Base-by-base conservation (phyloP, 2,329 filamentous ascomycete genomes). In the Tetracladium maxilliforme region DNA sequence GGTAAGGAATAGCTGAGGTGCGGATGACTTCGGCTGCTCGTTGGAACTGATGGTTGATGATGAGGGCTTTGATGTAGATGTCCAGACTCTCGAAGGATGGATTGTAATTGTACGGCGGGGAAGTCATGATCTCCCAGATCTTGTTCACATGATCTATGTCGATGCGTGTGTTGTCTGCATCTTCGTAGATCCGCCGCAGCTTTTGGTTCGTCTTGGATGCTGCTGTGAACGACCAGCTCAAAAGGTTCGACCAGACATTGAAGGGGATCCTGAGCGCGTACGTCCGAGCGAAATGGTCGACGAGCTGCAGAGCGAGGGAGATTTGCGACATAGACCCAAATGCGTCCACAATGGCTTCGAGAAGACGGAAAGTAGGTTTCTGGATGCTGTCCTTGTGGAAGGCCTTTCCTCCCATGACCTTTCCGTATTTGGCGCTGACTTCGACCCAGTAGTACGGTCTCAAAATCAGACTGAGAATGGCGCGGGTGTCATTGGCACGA, bases 281-380 rank as follows among this genome's bases (percentile, higher is more conserved):
- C 6, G 54, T 52, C 2, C 49, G 49, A 1, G 78, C 74, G 23
- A 86, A 44, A 36, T 66, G 66, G 30, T 77, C 61, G 9, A 84
- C 49, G 1, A 77, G 39, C 20, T 64, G 57, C 14, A 75, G 40
- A 9, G 69, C 77, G 3, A 59, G 53, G 1, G 56, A 43, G 4
- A 83, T 56, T 27, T 74, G 58, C 23, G 65, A 71, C 45, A 75
- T 80, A 32, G 59, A 61, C n/a, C 75, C 66, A 33, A 75, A 79
- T 2, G 60, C 55, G 40, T 82, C 71, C 6, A 75, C 73, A n/a
- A 86, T 51, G 7, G 73, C 64, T 27, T 66, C 56, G 13, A 87
- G 56, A 1, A 86, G 54, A 25, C 56, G 52, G 16, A 76, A 45
- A 6, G 66, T 61, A 2, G 66, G 73, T 15, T 57, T 52, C 1